Conservation (phyloP, 305 asterid species). For the Fraxinus platypoda region DNA sequence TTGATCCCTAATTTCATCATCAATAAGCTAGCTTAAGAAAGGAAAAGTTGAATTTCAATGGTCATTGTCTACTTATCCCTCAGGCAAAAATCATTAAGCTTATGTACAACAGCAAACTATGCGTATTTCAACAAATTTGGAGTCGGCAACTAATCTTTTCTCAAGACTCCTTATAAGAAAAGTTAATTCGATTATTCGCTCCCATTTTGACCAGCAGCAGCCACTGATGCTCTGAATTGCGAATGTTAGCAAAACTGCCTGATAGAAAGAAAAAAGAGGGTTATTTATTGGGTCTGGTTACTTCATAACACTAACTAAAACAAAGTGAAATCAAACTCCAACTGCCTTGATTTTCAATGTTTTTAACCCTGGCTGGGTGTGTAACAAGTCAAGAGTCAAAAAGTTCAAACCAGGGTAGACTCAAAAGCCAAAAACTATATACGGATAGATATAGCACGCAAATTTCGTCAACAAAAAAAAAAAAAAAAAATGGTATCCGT, state of each 20-base stretch:
- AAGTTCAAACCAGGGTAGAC: neutral
- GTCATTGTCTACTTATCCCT: neutral
- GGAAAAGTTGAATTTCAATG: neutral
- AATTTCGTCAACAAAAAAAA: neutral
- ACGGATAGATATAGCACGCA: neutral
- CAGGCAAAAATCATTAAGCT: neutral
- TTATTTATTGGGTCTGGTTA: neutral
- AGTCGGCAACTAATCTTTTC: neutral
- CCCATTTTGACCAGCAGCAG: neutral
- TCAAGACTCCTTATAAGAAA: neutral
- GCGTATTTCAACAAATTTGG: neutral
- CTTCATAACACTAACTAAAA: neutral
- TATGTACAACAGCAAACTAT: neutral
- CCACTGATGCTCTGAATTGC: neutral
- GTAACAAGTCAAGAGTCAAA: neutral
- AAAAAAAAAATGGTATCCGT: neutral
- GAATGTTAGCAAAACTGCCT: neutral
- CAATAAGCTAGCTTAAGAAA: neutral
- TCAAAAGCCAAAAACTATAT: neutral
- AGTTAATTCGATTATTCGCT: neutral
- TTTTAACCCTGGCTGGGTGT: neutral
- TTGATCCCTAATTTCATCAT: neutral
- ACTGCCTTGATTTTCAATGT: neutral
- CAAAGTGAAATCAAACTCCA: neutral
- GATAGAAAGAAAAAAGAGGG: neutral